Evolutionary conservation across 2,329 filamentous ascomycete species (phyloP), one percentile per base, ranked within the genome.

Genomic region (Cladophialophora carrionii): DNA sequence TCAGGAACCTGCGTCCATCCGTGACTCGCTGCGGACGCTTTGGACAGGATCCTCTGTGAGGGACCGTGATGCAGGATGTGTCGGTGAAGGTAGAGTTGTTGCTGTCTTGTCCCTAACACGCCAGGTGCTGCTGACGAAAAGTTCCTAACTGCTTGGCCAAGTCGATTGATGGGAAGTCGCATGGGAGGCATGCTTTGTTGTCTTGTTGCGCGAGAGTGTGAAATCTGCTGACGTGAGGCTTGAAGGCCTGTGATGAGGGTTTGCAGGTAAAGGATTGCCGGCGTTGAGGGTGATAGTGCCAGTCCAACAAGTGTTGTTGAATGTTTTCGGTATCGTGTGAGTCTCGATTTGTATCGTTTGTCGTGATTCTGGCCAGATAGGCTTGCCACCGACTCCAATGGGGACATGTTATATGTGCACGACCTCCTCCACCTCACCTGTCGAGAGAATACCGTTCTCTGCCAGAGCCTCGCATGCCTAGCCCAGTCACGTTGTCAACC

Each of bases 41-140:
- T 69, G 49, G 64, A 49, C 2, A 69, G 57, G 29, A 69, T 69
- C n/a, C 67, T 60, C 34, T 66, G 64, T 32, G 67, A 69, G 8
- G 64, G 62, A 17, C 5, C 46, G 61, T 68, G 66, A 29, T 66
- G 58, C 17, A 69, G 37, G 22, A 62, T 55, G 59, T 59, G 61
- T 24, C 61, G 58, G 8, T 61, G 62, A 26, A 57, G 60, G 49
- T 22, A 57, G n/a, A 63, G 46, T 46, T 59, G 37, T 32, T 54
- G 52, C 29, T 54, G 26, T 29, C 52, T 31, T 32, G 52, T 24
- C 7, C 24, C 48, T 26, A 51, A 51, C 22, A 46, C 20, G 59
- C 61, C 10, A 46, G 53, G 12, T 53, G 48, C n/a, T 32, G 52
- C 55, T 26, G 63, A 61, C 2, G 62, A 57, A 37, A 65, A 65